A percentile compares a stretch with the other conserved stretches of the same genome.
Evolutionary conservation across 352 stramenopile genomes (phyloP).

Genomic region (Pythium diclinum): DNA sequence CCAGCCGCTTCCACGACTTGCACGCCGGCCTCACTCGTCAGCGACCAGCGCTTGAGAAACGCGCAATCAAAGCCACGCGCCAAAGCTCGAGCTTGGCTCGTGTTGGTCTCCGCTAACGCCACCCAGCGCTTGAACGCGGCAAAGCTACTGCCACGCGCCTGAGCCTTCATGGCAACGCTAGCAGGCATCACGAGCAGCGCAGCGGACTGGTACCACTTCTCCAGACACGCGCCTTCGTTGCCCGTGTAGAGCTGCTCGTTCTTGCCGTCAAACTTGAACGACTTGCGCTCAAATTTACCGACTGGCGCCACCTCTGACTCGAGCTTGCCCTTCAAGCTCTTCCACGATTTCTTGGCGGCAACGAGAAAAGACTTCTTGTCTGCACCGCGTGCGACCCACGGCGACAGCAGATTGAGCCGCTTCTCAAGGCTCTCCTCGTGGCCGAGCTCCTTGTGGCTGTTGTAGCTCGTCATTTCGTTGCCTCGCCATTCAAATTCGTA

Average conservation of each 20-base stretch:
- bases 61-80: not conserved
- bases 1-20: not conserved
- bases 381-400: too few species aligned
- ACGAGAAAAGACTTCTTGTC: not conserved
- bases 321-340: not conserved
- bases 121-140: not conserved
- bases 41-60: not conserved
- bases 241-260: constrained; percentile 8
- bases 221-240: constrained; percentile 11
- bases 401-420: not conserved
- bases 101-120: not conserved
- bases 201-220: constrained; percentile 20
- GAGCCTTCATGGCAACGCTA: not conserved
- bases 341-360: not conserved
- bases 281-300: not conserved
- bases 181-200: constrained; percentile 18
- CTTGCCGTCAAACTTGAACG: constrained; percentile 8
- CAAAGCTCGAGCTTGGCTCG: not conserved
- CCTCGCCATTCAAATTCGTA: constrained; percentile 8
- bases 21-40: not conserved
- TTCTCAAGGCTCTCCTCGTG: not conserved
- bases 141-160: not conserved
- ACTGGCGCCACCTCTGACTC: constrained; percentile 6
- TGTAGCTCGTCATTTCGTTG: constrained; percentile 3
- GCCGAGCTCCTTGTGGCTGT: not conserved